These are phyloP conservation scores for Curvularia sp. DNA, from an alignment of 2,329 filamentous ascomycete species.

Conservation along the genomic window DNA sequence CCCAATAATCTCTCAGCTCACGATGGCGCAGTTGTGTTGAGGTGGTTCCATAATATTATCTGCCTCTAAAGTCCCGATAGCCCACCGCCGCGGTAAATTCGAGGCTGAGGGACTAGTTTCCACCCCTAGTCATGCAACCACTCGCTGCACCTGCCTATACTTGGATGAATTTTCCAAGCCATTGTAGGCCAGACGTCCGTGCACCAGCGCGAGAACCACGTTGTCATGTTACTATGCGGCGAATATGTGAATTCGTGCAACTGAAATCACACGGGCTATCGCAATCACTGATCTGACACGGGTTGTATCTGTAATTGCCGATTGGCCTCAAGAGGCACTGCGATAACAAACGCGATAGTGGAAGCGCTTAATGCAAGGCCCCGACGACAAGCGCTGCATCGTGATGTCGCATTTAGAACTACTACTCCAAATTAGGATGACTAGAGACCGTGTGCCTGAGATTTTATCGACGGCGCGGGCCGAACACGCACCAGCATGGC, in stretches of 20 bases:
- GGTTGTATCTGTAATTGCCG: neutral
- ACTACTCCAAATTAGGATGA: neutral
- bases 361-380: neutral
- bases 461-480: neutral
- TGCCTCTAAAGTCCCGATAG: neutral
- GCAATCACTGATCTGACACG: neutral
- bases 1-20: neutral
- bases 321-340: neutral
- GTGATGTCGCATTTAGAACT: neutral
- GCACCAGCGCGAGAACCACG: neutral
- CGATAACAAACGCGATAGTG: neutral
- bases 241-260: neutral
- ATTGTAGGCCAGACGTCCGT: neutral
- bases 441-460: slow-evolving; percentile 4
- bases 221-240: neutral
- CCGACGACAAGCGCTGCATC: neutral
- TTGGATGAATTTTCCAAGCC: neutral
- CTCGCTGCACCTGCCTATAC: neutral
- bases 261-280: neutral
- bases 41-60: slow-evolving; percentile 2
- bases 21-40: neutral
- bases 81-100: neutral
- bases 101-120: neutral
- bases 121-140: neutral
- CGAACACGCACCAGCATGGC: neutral